Conservation (phyloP, 2,329 filamentous ascomycete species). For the Chaetomiaceae sp. region DNA sequence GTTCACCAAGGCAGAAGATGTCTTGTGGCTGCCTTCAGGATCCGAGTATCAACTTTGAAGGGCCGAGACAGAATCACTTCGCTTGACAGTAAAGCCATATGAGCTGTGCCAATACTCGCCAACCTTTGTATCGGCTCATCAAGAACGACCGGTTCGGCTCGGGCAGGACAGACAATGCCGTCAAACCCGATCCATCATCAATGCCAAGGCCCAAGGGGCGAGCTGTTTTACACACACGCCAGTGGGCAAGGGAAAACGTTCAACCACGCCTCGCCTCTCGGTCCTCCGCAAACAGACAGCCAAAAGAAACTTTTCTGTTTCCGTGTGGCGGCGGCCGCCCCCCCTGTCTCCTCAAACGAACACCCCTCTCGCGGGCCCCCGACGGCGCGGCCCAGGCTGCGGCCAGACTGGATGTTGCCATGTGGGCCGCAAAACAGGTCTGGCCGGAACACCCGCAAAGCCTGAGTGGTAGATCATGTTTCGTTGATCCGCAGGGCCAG, state of each 20-base stretch:
- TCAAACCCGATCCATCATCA: conserved; percentile 5
- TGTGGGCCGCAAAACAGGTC: conserved; percentile 26
- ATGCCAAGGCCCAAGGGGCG: too few species aligned
- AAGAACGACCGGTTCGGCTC: background rate
- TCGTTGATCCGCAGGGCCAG: conserved; percentile 9
- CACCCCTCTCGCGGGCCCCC: conserved; percentile 4
- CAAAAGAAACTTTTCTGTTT: conserved; percentile 18
- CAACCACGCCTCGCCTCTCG: background rate
- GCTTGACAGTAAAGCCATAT: background rate
- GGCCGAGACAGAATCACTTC: background rate
- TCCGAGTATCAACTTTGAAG: background rate
- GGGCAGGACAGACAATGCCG: background rate
- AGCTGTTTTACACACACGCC: conserved; percentile 4
- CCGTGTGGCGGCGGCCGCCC: conserved; percentile 19
- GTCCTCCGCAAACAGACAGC: conserved; percentile 5
- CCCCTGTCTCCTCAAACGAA: background rate
- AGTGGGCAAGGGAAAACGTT: background rate
- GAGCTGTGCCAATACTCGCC: background rate
- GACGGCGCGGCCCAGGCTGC: conserved; percentile 17
- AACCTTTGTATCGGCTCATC: background rate
- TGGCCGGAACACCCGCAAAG: conserved; percentile 18
- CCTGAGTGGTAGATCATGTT: conserved; percentile 23
- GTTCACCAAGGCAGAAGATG: background rate
- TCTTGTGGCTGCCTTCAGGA: background rate
- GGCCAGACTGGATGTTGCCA: conserved; percentile 23